phyloP scores from a whole-genome alignment of 2,329 filamentous ascomycete genomes.

The Fusarium poae region DNA sequence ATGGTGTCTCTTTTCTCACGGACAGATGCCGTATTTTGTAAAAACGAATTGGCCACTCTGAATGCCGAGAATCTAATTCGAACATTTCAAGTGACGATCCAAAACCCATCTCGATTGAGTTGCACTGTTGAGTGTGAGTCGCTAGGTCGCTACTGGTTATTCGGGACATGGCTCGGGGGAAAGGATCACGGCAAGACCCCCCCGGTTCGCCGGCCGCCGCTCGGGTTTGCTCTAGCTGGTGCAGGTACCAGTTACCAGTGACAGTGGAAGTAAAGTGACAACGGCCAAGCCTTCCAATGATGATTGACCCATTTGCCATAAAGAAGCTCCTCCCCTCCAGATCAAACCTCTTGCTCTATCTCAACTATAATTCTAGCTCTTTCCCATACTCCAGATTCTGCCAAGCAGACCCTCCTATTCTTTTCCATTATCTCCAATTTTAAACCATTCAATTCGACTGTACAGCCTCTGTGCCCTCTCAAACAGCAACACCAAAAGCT shows the following conservation, averaged over 20 bases:
- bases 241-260: constrained; percentile 47
- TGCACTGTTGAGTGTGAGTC: constrained; percentile 13
- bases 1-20: constrained; percentile 18
- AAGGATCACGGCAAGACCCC: constrained; percentile 49
- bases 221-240: constrained; percentile 41
- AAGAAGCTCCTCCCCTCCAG: constrained; percentile 47
- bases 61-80: constrained; percentile 30
- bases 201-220: constrained; percentile 49
- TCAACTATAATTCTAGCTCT: constrained; percentile 35
- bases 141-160: constrained; percentile 34
- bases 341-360: constrained; percentile 40
- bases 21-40: constrained; percentile 11
- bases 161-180: constrained; percentile 50
- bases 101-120: constrained; percentile 4
- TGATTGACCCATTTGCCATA: constrained; percentile 46
- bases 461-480: constrained; percentile 23
- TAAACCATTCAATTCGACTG: constrained; percentile 25
- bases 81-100: constrained; percentile 31
- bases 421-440: constrained; percentile 8
- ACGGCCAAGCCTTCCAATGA: constrained; percentile 41
- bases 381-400: constrained; percentile 20
- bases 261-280: constrained; percentile 30
- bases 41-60: constrained; percentile 24
- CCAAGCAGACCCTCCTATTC: constrained; percentile 15
- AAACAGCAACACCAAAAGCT: constrained; percentile 47